A percentile compares a stretch with the other conserved stretches of the same genome.
Evolutionary conservation across 306 rosid genomes (phyloP).

Genomic region (Castanopsis chinensis): DNA sequence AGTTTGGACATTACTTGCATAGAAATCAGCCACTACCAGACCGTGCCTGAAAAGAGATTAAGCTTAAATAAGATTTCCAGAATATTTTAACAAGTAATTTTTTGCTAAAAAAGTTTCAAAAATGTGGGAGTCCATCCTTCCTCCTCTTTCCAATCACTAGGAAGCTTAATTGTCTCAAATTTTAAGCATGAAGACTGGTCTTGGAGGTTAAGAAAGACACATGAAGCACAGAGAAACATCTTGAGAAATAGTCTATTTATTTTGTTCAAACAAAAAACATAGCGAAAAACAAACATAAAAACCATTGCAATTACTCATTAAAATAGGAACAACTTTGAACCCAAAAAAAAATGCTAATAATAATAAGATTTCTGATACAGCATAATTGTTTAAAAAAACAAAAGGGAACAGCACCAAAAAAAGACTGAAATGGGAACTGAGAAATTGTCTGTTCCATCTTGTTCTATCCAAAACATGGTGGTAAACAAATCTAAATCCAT

Average conservation of each 20-base stretch:
- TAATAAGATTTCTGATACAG: too few relatives aligned
- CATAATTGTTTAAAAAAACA: too few relatives aligned
- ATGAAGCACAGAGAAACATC: background rate
- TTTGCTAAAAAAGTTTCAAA: background rate
- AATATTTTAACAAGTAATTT: background rate
- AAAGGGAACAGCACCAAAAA: background rate
- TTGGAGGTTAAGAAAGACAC: background rate
- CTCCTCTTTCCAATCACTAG: background rate
- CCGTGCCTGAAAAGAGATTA: constrained; percentile 52
- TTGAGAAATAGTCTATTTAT: background rate
- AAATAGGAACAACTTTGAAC: background rate
- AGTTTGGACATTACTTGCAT: background rate
- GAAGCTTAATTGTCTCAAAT: background rate
- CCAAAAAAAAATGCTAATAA: background rate
- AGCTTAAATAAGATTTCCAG: background rate
- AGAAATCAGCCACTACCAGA: constrained; percentile 53
- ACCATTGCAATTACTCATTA: background rate
- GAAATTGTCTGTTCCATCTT: too few relatives aligned
- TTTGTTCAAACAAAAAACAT: background rate
- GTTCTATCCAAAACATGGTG: too few relatives aligned
- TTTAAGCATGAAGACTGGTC: background rate
- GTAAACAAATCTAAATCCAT: too few relatives aligned
- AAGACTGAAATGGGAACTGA: background rate
- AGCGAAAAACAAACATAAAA: background rate
- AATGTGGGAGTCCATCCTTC: background rate